Base-by-base conservation (phyloP, 2,329 filamentous ascomycete species). In the Akanthomyces uredinophilus region DNA sequence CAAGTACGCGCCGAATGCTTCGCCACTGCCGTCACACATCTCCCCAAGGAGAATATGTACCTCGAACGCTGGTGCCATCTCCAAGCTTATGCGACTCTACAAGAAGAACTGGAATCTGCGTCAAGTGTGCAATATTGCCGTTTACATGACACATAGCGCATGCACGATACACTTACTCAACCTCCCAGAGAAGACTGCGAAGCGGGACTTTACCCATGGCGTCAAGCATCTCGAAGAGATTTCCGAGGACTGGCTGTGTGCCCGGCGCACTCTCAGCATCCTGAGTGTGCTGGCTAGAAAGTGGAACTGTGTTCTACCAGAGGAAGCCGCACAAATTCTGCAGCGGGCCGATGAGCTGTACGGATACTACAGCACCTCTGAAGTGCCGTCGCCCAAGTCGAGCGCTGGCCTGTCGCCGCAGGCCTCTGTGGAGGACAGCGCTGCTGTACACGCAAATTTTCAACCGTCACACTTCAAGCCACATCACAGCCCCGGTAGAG, bases 111-210 rank as follows among this genome's bases (percentile, higher is more conserved):
- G 96, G 74, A 92, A 94, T 11, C 78, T 98, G 14, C 87, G 92
- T 5, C 94, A 98, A 72, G 96, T 99, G 39, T 96, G 91, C 77
- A 98, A 98, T 70, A 92, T 98, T 68, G 93, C 90, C 3, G 92
- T 98, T 0, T 99, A 99, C 74, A 97, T 98, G 76, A 83, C 90
- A 0, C 94, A 98, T 73, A 95, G 92, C 5, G 93, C 95, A 35
- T 96, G 92, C 72, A 97, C 92, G 0, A 96, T 98, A 44, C 95
- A 98, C 70, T 79, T 99, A 22, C 85, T 99, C 41, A 97, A 97
- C 67, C 79, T 98, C 1, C 93, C 93, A 0, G 93, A 97, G 68
- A 96, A 95, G 77, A 95, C 91, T 35, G 92, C 95, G 5, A 89
- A 87, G 69, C 82, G 94, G 68, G 94, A 98, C 73, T 91, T 99